Evolutionary conservation across 768 basidiomycete genomes (phyloP), one percentile per base, ranked within the genome.

Genomic region (Scleroderma bovista): DNA sequence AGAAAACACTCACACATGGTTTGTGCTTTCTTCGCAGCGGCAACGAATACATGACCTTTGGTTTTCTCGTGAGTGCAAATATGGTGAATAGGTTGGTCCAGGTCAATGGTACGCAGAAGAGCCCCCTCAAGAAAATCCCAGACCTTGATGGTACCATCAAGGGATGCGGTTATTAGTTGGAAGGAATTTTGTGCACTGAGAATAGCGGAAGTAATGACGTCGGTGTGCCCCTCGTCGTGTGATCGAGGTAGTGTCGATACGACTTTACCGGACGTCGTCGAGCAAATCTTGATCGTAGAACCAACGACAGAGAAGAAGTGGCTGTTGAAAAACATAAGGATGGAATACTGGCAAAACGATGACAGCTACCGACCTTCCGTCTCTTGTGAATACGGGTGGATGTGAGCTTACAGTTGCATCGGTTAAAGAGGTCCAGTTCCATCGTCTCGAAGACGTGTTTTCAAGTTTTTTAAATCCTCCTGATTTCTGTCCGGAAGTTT

Each of bases 91-190:
- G 86, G 81, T 51, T 86, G 79, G 24, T 75, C 75, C 39, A 92
- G 60, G 50, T 80, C 75, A 54, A 96, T 78, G 2, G 84, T 88
- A 52, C 83, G 81, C 51, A 97, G 71, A 11, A 96, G 69, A 8
- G 75, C 72, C 6, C 84, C 93, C 51, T 96, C 93, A 33, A 94
- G 70, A 66, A 88, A 94, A 69, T 98, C 93, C 96, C 96, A 99
- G 22, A 96, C 70, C 63, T 88, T 80, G 54, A 98, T 68, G 32
- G 75, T 77, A n/a, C 93, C 95, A 57, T 93, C 87, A 51, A 83
- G 60, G 8, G 90, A 89, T 43, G 82, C 84, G 11, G 92, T 92
- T 55, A 97, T 81, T 55, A 99, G 69, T 65, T 98, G 96, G 55
- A 92, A 88, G 22, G 82, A 75, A 68, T 96, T 98, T 54, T 83